Base-by-base conservation (phyloP, 2,329 filamentous ascomycete genomes). In the Sporothrix pallida region DNA sequence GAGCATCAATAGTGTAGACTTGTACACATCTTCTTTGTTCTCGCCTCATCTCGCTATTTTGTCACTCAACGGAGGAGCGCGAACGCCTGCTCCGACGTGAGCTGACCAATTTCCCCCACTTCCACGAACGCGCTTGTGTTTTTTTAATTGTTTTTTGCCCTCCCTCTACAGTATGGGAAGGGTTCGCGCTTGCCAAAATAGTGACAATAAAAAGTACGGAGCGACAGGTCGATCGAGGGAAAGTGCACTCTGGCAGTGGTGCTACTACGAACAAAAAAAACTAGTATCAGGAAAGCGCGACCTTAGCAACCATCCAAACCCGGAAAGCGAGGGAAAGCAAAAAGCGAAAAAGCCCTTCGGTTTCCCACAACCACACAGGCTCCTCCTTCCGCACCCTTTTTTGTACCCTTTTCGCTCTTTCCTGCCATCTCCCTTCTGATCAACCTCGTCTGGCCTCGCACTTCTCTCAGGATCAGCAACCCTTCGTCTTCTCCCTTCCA, bases 31-130 rank as follows among this genome's bases (percentile, higher is more conserved):
- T 37, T 56, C 69, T 60, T 62, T 71, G 54, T 71, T 15, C 20
- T 62, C 17, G 71, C 23, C 46, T 67, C 10, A 15, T 8, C 20
- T 58, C 31, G 31, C 31, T 58, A 42, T 44, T 31, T 13, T 37
- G 17, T 37, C 31, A n/a, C 58, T 23, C 58, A 26, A 23, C 42
- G 44, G 65, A 52, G 65, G 20, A n/a, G 23, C 52, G 42, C 23
- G 42, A 26, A n/a, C 44, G 26, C 23, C 23, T 48, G n/a, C n/a
- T 20, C 70, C 20, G 42, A 26, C 26, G 13, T 46, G 60, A 50
- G 46, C 71, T 58, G 71, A 58, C 60, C 70, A 65, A 72, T 67
- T 65, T 67, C 70, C 60, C 26, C 60, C 46, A 56, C 70, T 72
- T 54, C 23, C 10, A 8, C 15, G 42, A n/a, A 42, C 70, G 70